Evolutionary conservation across 768 basidiomycete genomes (phyloP), one percentile per base, ranked within the genome.

Genomic region (Lactifluus volemus): DNA sequence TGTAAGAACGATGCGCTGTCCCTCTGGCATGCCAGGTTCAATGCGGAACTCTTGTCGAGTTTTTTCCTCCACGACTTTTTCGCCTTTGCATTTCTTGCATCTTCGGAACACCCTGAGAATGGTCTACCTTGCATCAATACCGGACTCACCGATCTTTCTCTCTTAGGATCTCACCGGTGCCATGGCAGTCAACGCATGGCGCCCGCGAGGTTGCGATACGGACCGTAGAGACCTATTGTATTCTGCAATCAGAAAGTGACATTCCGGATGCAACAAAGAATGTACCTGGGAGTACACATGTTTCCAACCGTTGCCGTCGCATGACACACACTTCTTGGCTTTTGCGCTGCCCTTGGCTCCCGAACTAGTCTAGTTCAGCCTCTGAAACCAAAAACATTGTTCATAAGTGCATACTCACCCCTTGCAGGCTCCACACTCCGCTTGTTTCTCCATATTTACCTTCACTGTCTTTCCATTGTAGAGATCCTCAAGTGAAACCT

Each of bases 71-170:
- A 88, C 81, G 0, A 84, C 87, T 71, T 86, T 88, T 55, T 82
- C 80, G 4, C 94, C 96, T 68, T 94, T 93, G 74, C 96, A 98
- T 70, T 92, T 96, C 74, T 95, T 98, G 75, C 95, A 98, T 66
- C 94, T 96, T 68, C 5, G 4, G 44, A 17, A 29, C 54, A 44
- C 65, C 29, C 67, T 19, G 65, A 63, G 38, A 34, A 21, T 34
- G 52, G 21, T 39, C 19, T n/a, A n/a, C 19, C 42, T 49, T 19
- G 45, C 2, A 49, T 58, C 17, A 6, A 59, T 15, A 49, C 8
- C 14, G 51, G 15, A 48, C 80, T 19, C 65, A 91, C 91, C 85
- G 77, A 67, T 95, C 92, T 68, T 93, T 93, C 67, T 92, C 91
- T 61, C 84, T 84, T 45, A 93, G 71, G 67, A 83, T 88, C 68